Conservation (phyloP, 2,329 filamentous ascomycete genomes). For the Diaporthe destruens region DNA sequence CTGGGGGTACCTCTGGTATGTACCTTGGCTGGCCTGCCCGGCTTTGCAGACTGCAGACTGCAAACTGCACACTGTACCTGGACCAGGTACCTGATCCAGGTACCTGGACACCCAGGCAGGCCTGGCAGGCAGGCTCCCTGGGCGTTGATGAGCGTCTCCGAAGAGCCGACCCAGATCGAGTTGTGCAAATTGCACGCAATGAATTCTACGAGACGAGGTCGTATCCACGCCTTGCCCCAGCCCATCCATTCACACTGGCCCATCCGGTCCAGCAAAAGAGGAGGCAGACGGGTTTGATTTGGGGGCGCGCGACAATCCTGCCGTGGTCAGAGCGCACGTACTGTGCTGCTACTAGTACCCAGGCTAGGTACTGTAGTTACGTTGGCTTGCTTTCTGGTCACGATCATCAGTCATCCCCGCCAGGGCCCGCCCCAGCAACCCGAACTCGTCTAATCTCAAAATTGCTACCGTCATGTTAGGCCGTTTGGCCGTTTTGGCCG, state of each 20-base stretch:
- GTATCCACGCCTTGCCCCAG: slow-evolving; percentile 24
- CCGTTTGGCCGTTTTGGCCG: slow-evolving; percentile 4
- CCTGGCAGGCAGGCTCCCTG: neutral
- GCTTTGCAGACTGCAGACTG: no score
- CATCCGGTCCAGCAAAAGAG: slow-evolving; percentile 5
- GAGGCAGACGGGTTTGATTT: slow-evolving; percentile 17
- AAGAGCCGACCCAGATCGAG: slow-evolving; percentile 18
- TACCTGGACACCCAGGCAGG: neutral
- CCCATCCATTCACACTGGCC: slow-evolving; percentile 16
- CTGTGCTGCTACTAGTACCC: neutral
- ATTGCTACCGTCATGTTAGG: slow-evolving; percentile 30
- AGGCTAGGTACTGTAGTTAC: no score
- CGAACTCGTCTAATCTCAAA: slow-evolving; percentile 32
- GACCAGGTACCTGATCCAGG: neutral
- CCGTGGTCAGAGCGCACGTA: slow-evolving; percentile 24
- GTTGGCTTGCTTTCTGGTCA: slow-evolving; percentile 7
- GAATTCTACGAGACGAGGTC: slow-evolving; percentile 32
- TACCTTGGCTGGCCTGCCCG: neutral
- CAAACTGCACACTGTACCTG: neutral
- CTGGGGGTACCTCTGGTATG: neutral
- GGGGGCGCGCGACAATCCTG: slow-evolving; percentile 22
- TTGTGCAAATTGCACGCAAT: slow-evolving; percentile 35
- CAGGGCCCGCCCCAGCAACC: slow-evolving; percentile 14
- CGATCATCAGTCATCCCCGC: slow-evolving; percentile 21
- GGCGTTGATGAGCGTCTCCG: slow-evolving; percentile 14